phyloP scores from a whole-genome alignment of 2,329 filamentous ascomycete species.

The Aspergillus versicolor region DNA sequence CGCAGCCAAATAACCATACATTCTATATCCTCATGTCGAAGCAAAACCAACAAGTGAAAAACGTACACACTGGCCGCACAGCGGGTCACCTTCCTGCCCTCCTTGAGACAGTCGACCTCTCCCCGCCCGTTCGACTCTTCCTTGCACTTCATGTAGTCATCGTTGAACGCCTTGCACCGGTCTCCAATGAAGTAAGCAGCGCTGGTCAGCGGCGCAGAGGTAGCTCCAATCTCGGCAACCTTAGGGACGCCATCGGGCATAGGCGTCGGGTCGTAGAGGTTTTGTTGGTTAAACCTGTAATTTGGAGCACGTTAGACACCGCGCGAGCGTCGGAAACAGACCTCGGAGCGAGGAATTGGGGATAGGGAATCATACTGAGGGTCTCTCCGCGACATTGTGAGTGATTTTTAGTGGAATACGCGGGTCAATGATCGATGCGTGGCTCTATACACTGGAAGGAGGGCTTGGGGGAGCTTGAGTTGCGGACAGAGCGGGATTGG shows the following conservation, averaged over 20 bases:
- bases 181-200: slow-evolving; percentile 97
- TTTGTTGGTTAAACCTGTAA: slow-evolving; percentile 87
- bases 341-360: slow-evolving; percentile 20
- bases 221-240: slow-evolving; percentile 90
- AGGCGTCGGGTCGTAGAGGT: slow-evolving; percentile 93
- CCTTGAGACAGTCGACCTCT: slow-evolving; percentile 92
- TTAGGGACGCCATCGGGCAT: slow-evolving; percentile 88
- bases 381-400: slow-evolving; percentile 23
- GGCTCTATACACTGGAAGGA: not conserved
- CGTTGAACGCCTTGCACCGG: slow-evolving; percentile 91
- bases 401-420: not conserved
- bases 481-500: slow-evolving; percentile 27
- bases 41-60: not conserved
- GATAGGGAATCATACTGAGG: slow-evolving; percentile 16
- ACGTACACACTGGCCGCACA: slow-evolving; percentile 95
- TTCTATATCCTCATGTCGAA: not conserved
- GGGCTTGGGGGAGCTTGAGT: slow-evolving; percentile 3
- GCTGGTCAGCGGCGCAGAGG: slow-evolving; percentile 85
- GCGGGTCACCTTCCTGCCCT: slow-evolving; percentile 92
- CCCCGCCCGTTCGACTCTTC: slow-evolving; percentile 84
- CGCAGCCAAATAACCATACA: not conserved
- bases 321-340: not conserved
- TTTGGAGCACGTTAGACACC: not conserved
- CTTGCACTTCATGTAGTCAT: slow-evolving; percentile 99
- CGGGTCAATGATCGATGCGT: slow-evolving; percentile 1